These are phyloP conservation scores for Tylopilus sp. DNA, from an alignment of 1,284 basidiomycete genomes.

Conservation along the genomic window DNA sequence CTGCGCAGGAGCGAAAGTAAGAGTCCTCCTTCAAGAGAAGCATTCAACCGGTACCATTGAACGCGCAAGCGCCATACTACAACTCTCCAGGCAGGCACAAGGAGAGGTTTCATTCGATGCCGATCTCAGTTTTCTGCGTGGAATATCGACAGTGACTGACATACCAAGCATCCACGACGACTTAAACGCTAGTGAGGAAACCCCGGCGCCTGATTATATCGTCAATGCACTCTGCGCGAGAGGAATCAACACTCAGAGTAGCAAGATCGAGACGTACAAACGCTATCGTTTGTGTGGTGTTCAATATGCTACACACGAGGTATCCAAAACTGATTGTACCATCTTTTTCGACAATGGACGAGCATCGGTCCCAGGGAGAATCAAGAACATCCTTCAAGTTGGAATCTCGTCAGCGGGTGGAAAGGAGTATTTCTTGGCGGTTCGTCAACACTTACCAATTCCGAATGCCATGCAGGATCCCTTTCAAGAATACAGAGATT, in stretches of 20 bases:
- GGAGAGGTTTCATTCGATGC: background rate
- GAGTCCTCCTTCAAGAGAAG: background rate
- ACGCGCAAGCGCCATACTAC: background rate
- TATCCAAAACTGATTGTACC: background rate
- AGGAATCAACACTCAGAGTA: background rate
- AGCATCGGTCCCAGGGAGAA: background rate
- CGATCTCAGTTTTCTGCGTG: background rate
- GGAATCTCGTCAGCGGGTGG: background rate
- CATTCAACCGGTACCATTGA: background rate
- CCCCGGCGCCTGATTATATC: background rate
- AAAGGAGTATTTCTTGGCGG: background rate
- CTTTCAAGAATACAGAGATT: background rate
- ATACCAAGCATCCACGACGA: too few relatives aligned
- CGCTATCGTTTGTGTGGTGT: background rate
- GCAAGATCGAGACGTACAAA: background rate
- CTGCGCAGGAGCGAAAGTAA: background rate
- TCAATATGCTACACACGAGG: background rate
- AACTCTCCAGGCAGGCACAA: background rate
- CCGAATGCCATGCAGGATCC: background rate
- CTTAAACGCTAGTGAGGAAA: background rate
- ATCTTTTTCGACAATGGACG: background rate
- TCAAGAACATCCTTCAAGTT: background rate
- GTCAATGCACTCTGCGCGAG: background rate
- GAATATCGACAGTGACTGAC: too few relatives aligned
- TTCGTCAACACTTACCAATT: background rate